A percentile compares a stretch with the other conserved stretches of the same genome.
Conservation (phyloP, 129 eudicot species). For the carrot (Daucus carota) region DH1_v3.0 NC_030389.2:27784501-27785000, state of each 20-base stretch:
- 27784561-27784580: background rate
- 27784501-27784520: background rate
- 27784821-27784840: background rate
- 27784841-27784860: no score
- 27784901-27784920: background rate
- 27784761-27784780: background rate
- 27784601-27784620: background rate
- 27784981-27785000: background rate
- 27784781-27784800: background rate
- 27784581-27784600: background rate
- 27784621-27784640: background rate
- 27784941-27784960: background rate
- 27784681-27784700: background rate
- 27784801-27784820: background rate
- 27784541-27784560: background rate
- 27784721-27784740: background rate
- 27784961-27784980: background rate
- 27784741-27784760: background rate
- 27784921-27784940: background rate
- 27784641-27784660: background rate
- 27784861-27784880: background rate
- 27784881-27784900: background rate
- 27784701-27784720: background rate
- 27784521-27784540: background rate
- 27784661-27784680: background rate